phyloP scores from a whole-genome alignment of 163 green algal genomes.

The Scenedesmus sp. region DNA sequence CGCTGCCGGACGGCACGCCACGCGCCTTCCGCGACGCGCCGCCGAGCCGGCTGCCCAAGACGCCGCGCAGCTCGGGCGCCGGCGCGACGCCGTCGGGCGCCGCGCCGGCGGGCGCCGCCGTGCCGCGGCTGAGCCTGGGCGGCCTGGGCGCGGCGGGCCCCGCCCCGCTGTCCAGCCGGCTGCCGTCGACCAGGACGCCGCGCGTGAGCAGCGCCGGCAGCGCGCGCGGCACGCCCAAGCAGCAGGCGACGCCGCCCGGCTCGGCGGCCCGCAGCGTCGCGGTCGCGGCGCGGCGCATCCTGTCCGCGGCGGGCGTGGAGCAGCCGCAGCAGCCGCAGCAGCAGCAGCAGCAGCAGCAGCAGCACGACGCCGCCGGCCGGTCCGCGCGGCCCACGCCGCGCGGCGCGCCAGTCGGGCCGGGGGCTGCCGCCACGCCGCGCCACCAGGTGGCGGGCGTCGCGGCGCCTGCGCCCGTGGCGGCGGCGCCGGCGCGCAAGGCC shows the following conservation, averaged over 20 bases:
- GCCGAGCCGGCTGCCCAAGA: slow-evolving; percentile 33
- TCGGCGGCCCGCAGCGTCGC: too few species aligned
- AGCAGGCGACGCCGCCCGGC: not conserved
- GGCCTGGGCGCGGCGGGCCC: not conserved
- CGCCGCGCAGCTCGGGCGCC: not conserved
- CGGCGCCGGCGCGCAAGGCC: not conserved
- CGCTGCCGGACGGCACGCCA: slow-evolving; percentile 38
- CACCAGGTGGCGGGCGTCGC: not conserved
- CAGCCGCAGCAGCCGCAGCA: not conserved
- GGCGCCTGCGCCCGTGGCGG: not conserved
- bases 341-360: slow-evolving; percentile 6
- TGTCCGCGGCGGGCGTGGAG: too few species aligned
- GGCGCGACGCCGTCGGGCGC: not conserved
- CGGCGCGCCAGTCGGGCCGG: not conserved
- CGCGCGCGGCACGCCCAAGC: not conserved
- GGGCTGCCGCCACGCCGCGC: not conserved
- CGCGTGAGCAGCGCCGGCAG: too few species aligned
- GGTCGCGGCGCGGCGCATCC: too few species aligned
- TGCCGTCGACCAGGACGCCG: not conserved
- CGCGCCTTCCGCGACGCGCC: slow-evolving; percentile 8
- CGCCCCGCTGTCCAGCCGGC: not conserved
- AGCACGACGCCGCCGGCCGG: not conserved
- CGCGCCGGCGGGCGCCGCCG: not conserved
- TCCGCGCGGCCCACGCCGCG: not conserved
- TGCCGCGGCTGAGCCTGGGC: slow-evolving; percentile 10